Percentiles rank a stretch among this genome's conserved stretches.
phyloP scores from a whole-genome alignment of 2,329 filamentous ascomycete species.

The Cladosporium sp. region DNA sequence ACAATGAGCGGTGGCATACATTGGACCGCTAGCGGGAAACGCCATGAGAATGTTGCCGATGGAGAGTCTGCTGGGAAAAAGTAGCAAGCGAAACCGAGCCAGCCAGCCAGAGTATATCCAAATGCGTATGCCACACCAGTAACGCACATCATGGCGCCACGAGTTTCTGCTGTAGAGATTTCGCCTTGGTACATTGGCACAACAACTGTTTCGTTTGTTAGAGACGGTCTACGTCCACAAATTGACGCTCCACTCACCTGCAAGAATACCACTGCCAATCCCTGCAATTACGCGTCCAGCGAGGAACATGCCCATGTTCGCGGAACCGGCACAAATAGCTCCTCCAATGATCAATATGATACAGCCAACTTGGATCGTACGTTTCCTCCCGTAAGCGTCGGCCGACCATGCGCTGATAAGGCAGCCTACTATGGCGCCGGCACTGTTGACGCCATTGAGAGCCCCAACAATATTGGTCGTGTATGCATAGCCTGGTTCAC shows the following conservation, averaged over 20 bases:
- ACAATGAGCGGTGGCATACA: constrained; percentile 36
- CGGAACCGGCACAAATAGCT: constrained; percentile 34
- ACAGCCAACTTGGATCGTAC: constrained; percentile 33
- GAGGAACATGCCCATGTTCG: constrained; percentile 37
- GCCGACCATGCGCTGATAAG: constrained; percentile 35
- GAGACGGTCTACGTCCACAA: no score
- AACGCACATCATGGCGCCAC: constrained; percentile 37
- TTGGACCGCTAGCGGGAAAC: constrained; percentile 42
- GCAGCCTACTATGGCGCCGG: constrained; percentile 36
- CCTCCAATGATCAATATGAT: constrained; percentile 35
- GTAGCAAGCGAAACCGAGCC: constrained; percentile 38
- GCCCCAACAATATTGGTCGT: constrained; percentile 40
- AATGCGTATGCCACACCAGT: constrained; percentile 38
- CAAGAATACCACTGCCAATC: constrained; percentile 32
- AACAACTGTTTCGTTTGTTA: constrained; percentile 7
- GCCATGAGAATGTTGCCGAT: constrained; percentile 37
- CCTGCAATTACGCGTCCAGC: constrained; percentile 35
- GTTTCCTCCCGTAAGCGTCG: constrained; percentile 34
- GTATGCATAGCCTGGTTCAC: constrained; percentile 35
- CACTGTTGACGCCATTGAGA: constrained; percentile 41
- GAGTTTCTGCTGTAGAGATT: constrained; percentile 33
- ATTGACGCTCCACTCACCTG: constrained; percentile 12
- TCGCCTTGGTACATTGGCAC: constrained; percentile 37
- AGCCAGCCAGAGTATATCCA: constrained; percentile 35
- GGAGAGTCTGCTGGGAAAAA: constrained; percentile 30